Base-by-base conservation (phyloP, 352 stramenopile genomes). In the Peronospora farinosa region DNA sequence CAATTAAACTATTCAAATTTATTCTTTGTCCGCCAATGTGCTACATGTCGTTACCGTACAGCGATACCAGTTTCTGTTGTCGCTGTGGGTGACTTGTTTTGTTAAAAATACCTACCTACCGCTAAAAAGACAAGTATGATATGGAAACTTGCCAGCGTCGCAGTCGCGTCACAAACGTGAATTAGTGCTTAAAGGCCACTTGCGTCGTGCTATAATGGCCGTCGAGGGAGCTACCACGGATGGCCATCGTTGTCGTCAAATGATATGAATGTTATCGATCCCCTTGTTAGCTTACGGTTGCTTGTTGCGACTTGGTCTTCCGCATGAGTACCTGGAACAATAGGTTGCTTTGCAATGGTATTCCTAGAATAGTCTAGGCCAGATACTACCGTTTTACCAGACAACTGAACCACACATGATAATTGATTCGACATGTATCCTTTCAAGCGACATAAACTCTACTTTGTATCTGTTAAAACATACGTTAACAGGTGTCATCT, bases 391-490 rank as follows among this genome's bases (percentile, higher is more conserved):
- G 41, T 52, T 25, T 27, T 5, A 4, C 23, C 23, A 27, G 3
- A 51, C 45, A 2, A 51, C 59, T 13, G 44, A 73, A 8, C 74
- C 67, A 15, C 62, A 64, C 19, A 54, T 53, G 13, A 60, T 86
- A 12, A 67, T 69, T 23, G 61, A 80, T 17, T 71, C 74, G 7
- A 70, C 84, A 21, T 40, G 53, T 3, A 85, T 88, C 31, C 72
- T 33, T 88, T 88, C 60, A 53, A 57, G 19, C 57, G 78, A 2
- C 65, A 73, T 38, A 63, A 84, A 28, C 31, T 86, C 5, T 86
- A 86, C 60, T 78, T 79, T 32, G 63, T 88, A 44, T 67, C 75
- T 5, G 66, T 88, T 30, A 86, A 65, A 64, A 65, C 75, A 41
- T 65, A 86, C 45, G 57, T 83, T 40, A 74, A n/a, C 69, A 3